Percentiles rank a stretch among this genome's conserved stretches.
Conservation (phyloP, 352 stramenopile genomes). For the Pythium sukuiense region DNA sequence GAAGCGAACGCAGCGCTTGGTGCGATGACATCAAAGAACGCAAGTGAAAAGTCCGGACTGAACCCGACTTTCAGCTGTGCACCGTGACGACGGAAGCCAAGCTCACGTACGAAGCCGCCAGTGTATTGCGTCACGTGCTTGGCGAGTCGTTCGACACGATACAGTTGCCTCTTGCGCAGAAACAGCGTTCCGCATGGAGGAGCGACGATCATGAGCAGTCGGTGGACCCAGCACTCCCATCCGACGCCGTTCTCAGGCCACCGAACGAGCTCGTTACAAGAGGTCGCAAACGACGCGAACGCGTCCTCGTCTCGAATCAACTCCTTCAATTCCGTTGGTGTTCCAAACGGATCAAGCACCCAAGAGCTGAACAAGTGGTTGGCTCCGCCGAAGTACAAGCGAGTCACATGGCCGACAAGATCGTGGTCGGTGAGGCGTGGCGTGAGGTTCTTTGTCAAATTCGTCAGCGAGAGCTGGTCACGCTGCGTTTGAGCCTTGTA, state of each 20-base stretch:
- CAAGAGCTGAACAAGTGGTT: constrained; percentile 73
- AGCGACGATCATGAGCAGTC: constrained; percentile 43
- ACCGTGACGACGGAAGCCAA: constrained; percentile 76
- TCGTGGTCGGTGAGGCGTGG: constrained; percentile 79
- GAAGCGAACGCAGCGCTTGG: constrained; percentile 24
- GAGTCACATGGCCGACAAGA: constrained; percentile 62
- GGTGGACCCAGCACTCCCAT: constrained; percentile 73
- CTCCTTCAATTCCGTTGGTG: constrained; percentile 54
- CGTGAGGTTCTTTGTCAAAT: constrained; percentile 68
- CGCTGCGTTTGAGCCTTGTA: constrained; percentile 76
- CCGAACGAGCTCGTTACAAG: constrained; percentile 67
- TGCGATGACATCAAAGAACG: constrained; percentile 79
- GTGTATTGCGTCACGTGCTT: constrained; percentile 71
- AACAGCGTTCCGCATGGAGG: constrained; percentile 61
- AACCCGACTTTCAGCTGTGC: constrained; percentile 82
- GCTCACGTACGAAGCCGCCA: constrained; percentile 76
- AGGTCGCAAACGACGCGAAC: constrained; percentile 66
- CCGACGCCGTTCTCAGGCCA: constrained; percentile 42
- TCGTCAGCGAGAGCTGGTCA: constrained; percentile 70
- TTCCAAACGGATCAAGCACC: constrained; percentile 59
- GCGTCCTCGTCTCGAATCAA: constrained; percentile 74
- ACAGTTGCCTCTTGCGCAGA: constrained; percentile 63
- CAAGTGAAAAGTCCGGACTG: constrained; percentile 76
- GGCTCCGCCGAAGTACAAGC: constrained; percentile 71
- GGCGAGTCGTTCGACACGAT: constrained; percentile 59